Evolutionary conservation across 2,329 filamentous ascomycete species (phyloP), one percentile per base, ranked within the genome.

Genomic region (Pyrenophora tritici-repentis): DNA sequence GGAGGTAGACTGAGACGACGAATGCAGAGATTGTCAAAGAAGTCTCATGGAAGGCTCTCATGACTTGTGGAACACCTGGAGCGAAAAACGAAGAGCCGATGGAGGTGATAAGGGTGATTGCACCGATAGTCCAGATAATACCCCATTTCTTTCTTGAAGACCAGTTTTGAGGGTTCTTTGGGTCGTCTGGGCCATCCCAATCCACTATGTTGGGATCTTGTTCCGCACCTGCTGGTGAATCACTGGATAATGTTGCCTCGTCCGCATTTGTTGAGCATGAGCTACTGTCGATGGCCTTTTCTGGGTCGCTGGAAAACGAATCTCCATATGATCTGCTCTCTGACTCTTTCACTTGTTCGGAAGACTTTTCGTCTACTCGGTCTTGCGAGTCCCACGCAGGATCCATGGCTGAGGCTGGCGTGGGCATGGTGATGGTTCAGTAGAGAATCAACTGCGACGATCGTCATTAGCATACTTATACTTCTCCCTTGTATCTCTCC

Each of bases 61-160:
- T 67, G 2, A 75, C 69, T 48, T 83, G 73, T 0, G 83, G 81
- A 0, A 89, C 83, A 10, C 82, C 86, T 0, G 87, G 87, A 0
- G 86, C 86, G 54, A 75, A 75, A 53, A 74, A 73, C 13, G 68
- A 71, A 2, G 71, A 74, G 7, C 65, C 72, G 3, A 75, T 61
- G 2, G 73, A 71, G 49, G 73, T 73, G 47, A 76, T 66, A 34
- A 77, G 63, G 0, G 75, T 75, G 8, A 73, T 61, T 22, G 60
- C 51, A 12, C 68, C 68, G 12, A 76, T 53, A 18, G 67, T 56
- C 16, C 54, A 62, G 32, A 76, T 64, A 22, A 72, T 68, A 6
- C 55, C 46, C 72, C 73, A 75, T 59, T 75, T 75, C 55, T 63
- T 72, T 22, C 36, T 55, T n/a, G 42, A 36, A 4, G 66, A 36